phyloP scores from a whole-genome alignment of 768 basidiomycete species.

The Panaeolus papilionaceus region DNA sequence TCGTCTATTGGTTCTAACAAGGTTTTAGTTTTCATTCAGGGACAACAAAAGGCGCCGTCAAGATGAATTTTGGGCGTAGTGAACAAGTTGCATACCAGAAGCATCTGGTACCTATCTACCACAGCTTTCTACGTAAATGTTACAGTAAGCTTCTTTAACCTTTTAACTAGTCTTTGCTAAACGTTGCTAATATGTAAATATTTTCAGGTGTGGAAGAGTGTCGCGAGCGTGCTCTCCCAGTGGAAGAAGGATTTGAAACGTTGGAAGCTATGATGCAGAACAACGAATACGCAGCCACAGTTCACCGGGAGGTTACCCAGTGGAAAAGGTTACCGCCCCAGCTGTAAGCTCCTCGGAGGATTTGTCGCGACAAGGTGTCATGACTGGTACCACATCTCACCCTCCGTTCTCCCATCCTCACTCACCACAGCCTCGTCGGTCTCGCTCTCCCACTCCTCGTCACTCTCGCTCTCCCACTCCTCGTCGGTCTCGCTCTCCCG shows the following conservation, averaged over 20 bases:
- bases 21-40: conserved; percentile 27
- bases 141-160: conserved; percentile 14
- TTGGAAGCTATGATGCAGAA: not conserved
- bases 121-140: conserved; percentile 19
- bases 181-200: not conserved
- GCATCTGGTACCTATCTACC: conserved; percentile 19
- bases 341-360: no score
- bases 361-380: no score
- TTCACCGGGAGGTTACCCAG: no score
- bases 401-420: not conserved
- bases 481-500: no score
- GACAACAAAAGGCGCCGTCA: conserved; percentile 19
- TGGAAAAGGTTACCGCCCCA: no score
- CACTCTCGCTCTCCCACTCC: no score
- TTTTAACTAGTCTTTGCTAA: not conserved
- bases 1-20: not conserved
- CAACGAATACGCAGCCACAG: not conserved
- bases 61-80: conserved; percentile 24
- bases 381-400: no score
- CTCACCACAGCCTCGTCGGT: not conserved
- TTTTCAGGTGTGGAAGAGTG: not conserved
- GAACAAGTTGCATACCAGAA: conserved; percentile 19
- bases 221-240: not conserved
- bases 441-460: not conserved
- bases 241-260: not conserved